Conservation (phyloP, 1,284 basidiomycete species). For the Phylloporus sp. region DNA sequence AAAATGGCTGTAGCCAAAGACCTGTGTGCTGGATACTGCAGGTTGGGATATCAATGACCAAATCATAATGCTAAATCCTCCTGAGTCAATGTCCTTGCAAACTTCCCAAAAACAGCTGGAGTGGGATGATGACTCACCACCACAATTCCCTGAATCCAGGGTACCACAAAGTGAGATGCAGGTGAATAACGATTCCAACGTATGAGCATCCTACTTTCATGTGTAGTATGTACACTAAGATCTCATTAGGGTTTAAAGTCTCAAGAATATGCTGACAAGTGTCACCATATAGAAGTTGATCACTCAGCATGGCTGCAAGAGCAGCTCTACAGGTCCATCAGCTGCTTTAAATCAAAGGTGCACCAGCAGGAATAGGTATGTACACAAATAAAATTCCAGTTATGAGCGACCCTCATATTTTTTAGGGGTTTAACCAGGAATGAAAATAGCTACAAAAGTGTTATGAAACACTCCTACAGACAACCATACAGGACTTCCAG, state of each 20-base stretch:
- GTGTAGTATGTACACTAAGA: neutral
- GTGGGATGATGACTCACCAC: neutral
- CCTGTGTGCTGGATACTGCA: neutral
- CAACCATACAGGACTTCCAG: neutral
- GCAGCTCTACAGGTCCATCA: neutral
- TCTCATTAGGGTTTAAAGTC: neutral
- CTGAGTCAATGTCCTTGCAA: neutral
- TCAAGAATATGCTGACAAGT: neutral
- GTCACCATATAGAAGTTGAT: neutral
- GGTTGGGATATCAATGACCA: neutral
- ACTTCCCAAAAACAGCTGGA: neutral
- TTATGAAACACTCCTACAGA: neutral
- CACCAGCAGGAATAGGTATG: neutral
- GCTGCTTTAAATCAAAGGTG: neutral
- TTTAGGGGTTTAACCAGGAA: neutral
- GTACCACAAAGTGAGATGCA: too few relatives aligned
- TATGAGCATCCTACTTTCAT: neutral
- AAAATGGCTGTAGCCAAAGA: neutral
- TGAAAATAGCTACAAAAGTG: neutral
- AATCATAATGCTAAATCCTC: neutral
- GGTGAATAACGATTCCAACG: neutral
- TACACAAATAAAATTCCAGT: neutral
- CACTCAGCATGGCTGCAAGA: neutral
- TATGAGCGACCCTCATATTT: neutral
- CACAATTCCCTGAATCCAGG: too few relatives aligned